Evolutionary conservation across 148 eudicot genomes (phyloP), one percentile per base, ranked within the genome.

Genomic region (Chenopodium berlandieri): DNA sequence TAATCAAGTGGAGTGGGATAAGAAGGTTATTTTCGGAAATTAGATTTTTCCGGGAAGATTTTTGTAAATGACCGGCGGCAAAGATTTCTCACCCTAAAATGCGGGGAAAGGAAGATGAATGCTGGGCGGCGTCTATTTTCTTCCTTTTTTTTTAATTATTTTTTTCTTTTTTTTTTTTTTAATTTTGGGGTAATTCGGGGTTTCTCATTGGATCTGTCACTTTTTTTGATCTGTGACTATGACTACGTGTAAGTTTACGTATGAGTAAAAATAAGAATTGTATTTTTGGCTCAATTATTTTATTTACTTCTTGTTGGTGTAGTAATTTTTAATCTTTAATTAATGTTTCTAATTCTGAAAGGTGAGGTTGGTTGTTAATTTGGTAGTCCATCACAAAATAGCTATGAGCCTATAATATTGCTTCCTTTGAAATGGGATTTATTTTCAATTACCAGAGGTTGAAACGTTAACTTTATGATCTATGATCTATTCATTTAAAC

Each of bases 81-180:
- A 84, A 81, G 97, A 92, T 91, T 90, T 84, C 91, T 86, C 84
- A 77, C 82, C 83, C 83, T 19, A 16, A 48, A 19, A 79, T 69
- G 86, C 83, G 80, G 84, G 79, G 84, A 84, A 81, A 87, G 90
- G 86, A 89, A 90, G 88, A 87, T 90, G 93, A 92, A 87, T 84
- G 91, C 88, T 81, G n/a, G 85, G 85, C 86, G 87, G 85, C 83
- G 88, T 83, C 80, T 77, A 52, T 81, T 81, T 48, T 14, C 56
- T 52, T 52, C 12, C 16, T 27, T 52, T 77, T 4, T 37, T 37
- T 6, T 6, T 0, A 37, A 6, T 37, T 37, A 37, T 16, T 56
- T 46, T 23, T 60, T 50, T 65, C 9, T 27, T 46, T 60, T 50
- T 65, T 23, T 40, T 46, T 60, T 30, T 77, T 71, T 56, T 12